Evolutionary conservation across 2,329 filamentous ascomycete genomes (phyloP).

Genomic region (Pseudonectria foliicola): DNA sequence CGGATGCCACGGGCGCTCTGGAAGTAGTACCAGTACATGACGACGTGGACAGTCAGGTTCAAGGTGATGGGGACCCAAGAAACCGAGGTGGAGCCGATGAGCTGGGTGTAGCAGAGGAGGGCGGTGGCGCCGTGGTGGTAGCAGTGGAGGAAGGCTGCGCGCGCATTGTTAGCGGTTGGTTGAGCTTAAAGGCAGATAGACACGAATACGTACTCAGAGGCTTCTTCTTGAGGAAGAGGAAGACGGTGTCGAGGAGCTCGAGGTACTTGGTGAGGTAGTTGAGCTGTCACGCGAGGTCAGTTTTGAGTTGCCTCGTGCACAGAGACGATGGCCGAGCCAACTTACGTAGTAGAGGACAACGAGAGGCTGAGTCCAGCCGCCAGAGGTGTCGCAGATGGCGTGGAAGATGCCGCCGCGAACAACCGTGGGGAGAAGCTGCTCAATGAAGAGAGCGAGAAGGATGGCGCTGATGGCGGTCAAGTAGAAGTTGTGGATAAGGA

Average conservation of each 20-base stretch:
- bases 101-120: constrained; percentile 94
- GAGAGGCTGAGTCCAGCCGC: constrained; percentile 89
- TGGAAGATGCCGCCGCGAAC: constrained; percentile 78
- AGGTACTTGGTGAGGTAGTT: constrained; percentile 99
- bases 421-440: constrained; percentile 83
- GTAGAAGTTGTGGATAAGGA: constrained; percentile 96
- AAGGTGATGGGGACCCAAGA: constrained; percentile 92
- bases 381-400: constrained; percentile 70
- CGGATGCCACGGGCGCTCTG: constrained; percentile 91
- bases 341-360: constrained; percentile 95
- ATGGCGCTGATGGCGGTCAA: constrained; percentile 77
- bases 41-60: constrained; percentile 89
- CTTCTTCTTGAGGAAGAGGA: constrained; percentile 99
- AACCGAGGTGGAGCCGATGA: constrained; percentile 85
- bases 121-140: constrained; percentile 98
- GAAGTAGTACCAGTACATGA: constrained; percentile 99
- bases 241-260: constrained; percentile 90
- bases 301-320: neutral
- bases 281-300: constrained; percentile 48
- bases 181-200: neutral
- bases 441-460: constrained; percentile 77
- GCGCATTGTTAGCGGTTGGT: constrained; percentile 22
- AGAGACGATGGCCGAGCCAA: constrained; percentile 5
- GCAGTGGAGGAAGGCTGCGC: constrained; percentile 87
- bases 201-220: constrained; percentile 53